Percentiles rank a stretch among this genome's conserved stretches.
phyloP scores from a whole-genome alignment of 345 rosid genomes.

The Ricinus communis region DNA sequence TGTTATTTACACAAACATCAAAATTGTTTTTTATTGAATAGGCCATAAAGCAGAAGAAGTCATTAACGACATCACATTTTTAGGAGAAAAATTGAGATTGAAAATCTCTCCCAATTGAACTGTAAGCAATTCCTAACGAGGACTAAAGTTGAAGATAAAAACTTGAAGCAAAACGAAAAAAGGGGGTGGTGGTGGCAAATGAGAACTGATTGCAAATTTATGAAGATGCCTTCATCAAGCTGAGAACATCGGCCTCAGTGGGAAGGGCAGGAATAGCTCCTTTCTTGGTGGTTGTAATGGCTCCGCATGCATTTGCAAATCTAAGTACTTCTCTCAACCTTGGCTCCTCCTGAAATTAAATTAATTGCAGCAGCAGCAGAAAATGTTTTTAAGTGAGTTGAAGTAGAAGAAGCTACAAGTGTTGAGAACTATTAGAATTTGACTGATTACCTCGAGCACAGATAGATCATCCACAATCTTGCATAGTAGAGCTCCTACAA shows the following conservation, averaged over 20 bases:
- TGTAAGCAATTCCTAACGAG: neutral
- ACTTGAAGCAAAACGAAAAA: neutral
- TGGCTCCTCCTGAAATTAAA: conserved; percentile 56
- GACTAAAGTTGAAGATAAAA: neutral
- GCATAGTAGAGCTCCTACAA: conserved; percentile 82
- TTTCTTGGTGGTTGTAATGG: conserved; percentile 93
- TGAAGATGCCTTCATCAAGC: conserved; percentile 13
- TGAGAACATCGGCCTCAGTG: conserved; percentile 50
- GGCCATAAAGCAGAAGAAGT: neutral
- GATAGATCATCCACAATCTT: conserved; percentile 73
- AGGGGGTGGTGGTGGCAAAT: no score
- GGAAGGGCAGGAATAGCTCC: conserved; percentile 99
- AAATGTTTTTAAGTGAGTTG: neutral
- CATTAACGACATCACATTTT: neutral
- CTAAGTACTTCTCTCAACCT: conserved; percentile 70
- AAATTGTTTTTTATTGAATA: neutral
- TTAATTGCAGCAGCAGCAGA: no score
- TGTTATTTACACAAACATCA: neutral
- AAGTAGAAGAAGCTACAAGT: no score
- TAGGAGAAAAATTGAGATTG: neutral
- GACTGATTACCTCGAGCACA: conserved; percentile 55
- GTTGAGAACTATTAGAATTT: neutral
- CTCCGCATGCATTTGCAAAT: conserved; percentile 93
- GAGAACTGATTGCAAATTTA: no score
- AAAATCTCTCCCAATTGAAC: neutral